Percentiles rank a stretch among this genome's conserved stretches.
phyloP scores from a whole-genome alignment of 2,329 filamentous ascomycete species.

The Domatiomyces catenatus region DNA sequence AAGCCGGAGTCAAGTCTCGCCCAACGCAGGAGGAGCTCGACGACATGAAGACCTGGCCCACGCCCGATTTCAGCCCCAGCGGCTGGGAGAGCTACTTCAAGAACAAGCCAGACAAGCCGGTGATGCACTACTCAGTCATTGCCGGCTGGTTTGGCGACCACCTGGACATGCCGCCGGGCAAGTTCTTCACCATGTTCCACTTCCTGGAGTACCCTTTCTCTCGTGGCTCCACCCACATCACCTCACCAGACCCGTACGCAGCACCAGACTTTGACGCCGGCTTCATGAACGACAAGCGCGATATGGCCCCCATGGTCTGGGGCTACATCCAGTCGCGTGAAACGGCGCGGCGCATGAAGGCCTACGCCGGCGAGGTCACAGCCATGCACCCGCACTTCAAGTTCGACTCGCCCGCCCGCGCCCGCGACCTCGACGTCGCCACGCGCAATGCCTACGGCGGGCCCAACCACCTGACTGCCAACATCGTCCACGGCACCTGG shows the following conservation, averaged over 20 bases:
- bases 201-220: slow-evolving; percentile 55
- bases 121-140: slow-evolving; percentile 74
- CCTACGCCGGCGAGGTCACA: slow-evolving; percentile 60
- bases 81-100: slow-evolving; percentile 75
- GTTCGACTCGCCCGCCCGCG: slow-evolving; percentile 53
- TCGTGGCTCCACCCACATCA: slow-evolving; percentile 55
- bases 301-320: slow-evolving; percentile 77
- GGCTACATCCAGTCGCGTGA: slow-evolving; percentile 70
- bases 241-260: slow-evolving; percentile 56
- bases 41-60: slow-evolving; percentile 58
- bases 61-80: slow-evolving; percentile 49
- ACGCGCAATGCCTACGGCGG: slow-evolving; percentile 65
- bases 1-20: slow-evolving; percentile 63
- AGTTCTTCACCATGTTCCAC: slow-evolving; percentile 75
- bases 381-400: slow-evolving; percentile 55
- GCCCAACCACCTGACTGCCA: slow-evolving; percentile 53
- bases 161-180: slow-evolving; percentile 53
- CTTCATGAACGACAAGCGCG: slow-evolving; percentile 73
- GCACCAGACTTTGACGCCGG: slow-evolving; percentile 63
- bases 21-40: slow-evolving; percentile 53
- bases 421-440: slow-evolving; percentile 56
- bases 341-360: slow-evolving; percentile 62
- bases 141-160: slow-evolving; percentile 40
- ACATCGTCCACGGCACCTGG: slow-evolving; percentile 62
- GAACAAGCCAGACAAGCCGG: slow-evolving; percentile 69